These are phyloP conservation scores for Fomitopsis serialis DNA, from an alignment of 768 basidiomycete species.

Conservation along the genomic window DNA sequence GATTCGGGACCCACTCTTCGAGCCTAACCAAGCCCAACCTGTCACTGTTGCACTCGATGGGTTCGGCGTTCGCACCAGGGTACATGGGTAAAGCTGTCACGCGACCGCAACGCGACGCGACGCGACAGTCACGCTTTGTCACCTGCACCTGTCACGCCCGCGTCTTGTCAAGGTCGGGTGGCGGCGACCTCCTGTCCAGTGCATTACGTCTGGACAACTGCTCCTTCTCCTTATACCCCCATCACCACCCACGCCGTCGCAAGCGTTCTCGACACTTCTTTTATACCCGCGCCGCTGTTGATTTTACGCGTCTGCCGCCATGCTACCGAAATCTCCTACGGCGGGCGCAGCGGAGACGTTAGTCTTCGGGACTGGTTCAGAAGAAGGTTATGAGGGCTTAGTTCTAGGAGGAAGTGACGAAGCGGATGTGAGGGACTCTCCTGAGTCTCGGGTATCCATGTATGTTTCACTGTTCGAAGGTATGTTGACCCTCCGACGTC, in stretches of 20 bases:
- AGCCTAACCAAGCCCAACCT: too few relatives aligned
- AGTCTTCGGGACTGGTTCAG: neutral
- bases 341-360: neutral
- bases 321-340: neutral
- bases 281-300: too few relatives aligned
- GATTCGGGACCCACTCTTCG: too few relatives aligned
- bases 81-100: slow-evolving; percentile 5
- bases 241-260: too few relatives aligned
- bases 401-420: neutral
- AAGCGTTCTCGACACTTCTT: too few relatives aligned
- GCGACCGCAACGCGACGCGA: neutral
- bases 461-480: slow-evolving; percentile 18
- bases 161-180: slow-evolving; percentile 2
- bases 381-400: neutral
- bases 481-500: neutral
- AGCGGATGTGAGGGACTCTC: neutral
- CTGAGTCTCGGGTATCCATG: slow-evolving; percentile 8
- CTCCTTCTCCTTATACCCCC: too few relatives aligned
- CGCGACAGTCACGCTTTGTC: neutral
- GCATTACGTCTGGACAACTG: too few relatives aligned
- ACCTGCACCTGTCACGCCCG: neutral
- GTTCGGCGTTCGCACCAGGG: too few relatives aligned
- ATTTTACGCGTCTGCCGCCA: neutral
- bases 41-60: too few relatives aligned
- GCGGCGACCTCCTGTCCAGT: too few relatives aligned